A percentile compares a stretch with the other conserved stretches of the same genome.
Evolutionary conservation across 768 basidiomycete genomes (phyloP).

Genomic region (Sistotremastrum niveocremeum): DNA sequence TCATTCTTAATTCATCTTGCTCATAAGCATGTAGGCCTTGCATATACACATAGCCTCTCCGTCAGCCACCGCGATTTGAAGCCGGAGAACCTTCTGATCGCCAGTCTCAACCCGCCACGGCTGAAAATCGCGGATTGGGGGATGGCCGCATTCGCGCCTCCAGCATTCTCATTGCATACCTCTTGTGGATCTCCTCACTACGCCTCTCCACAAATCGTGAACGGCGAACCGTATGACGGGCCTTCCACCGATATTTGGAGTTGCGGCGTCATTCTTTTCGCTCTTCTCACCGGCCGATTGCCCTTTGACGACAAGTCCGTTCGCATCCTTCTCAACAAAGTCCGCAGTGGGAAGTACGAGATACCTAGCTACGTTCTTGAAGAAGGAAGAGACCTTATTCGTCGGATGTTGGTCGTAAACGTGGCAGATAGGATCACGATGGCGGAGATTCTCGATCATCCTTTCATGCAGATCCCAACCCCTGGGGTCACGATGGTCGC

Average conservation of each 20-base stretch:
- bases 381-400: conserved; percentile 73
- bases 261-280: conserved; percentile 87
- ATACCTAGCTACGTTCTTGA: conserved; percentile 72
- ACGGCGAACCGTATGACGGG: conserved; percentile 79
- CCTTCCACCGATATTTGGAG: conserved; percentile 94
- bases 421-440: conserved; percentile 72
- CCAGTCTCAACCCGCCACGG: conserved; percentile 63
- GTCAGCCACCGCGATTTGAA: conserved; percentile 98
- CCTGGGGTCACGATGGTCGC: conserved; percentile 31
- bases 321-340: conserved; percentile 63
- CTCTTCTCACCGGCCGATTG: conserved; percentile 77
- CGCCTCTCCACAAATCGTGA: conserved; percentile 92
- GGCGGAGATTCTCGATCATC: conserved; percentile 71
- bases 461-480: conserved; percentile 56
- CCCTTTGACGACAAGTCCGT: conserved; percentile 92
- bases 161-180: conserved; percentile 75
- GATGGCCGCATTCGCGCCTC: conserved; percentile 92
- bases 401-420: conserved; percentile 82
- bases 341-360: conserved; percentile 74
- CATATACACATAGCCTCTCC: conserved; percentile 94
- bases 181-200: conserved; percentile 97
- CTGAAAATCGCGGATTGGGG: conserved; percentile 98
- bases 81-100: conserved; percentile 92
- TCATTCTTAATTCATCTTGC: too few species aligned
- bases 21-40: conserved; percentile 39